A percentile compares a stretch with the other conserved stretches of the same genome.
Evolutionary conservation across 2,329 filamentous ascomycete species (phyloP).

Genomic region (Aspergillus alliaceus): DNA sequence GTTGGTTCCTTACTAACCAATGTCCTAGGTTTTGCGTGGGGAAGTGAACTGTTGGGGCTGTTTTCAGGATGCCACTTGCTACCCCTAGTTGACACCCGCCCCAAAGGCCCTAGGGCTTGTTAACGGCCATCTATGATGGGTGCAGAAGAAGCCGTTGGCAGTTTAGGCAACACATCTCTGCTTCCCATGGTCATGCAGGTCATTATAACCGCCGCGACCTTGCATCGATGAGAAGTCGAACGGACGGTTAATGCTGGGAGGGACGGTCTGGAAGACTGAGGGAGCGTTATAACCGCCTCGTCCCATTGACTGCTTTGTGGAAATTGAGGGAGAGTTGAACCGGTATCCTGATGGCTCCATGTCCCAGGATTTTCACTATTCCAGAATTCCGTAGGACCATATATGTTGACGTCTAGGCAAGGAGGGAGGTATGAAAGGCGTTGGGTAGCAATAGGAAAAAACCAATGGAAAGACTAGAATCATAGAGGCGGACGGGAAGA

Average conservation of each 20-base stretch:
- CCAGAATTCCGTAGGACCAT: background rate
- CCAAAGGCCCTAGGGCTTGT: background rate
- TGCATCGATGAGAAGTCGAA: slow-evolving; percentile 11
- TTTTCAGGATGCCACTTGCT: background rate
- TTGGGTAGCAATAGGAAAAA: background rate
- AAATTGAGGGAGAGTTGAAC: background rate
- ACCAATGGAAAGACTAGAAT: background rate
- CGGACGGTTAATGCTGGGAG: background rate
- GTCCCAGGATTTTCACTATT: background rate
- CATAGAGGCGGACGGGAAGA: background rate
- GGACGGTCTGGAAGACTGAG: slow-evolving; percentile 6
- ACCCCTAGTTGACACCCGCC: background rate
- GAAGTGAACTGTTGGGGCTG: slow-evolving; percentile 11
- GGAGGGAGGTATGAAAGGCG: background rate
- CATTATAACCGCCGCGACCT: slow-evolving; percentile 37
- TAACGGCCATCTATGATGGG: background rate
- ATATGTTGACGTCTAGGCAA: too few relatives aligned
- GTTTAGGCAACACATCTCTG: background rate
- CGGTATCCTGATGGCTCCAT: too few relatives aligned
- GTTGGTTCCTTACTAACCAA: slow-evolving; percentile 13
- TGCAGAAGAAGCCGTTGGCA: background rate
- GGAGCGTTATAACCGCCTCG: slow-evolving; percentile 39
- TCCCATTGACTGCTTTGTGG: slow-evolving; percentile 28
- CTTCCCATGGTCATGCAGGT: slow-evolving; percentile 19
- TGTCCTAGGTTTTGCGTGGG: slow-evolving; percentile 54